A percentile compares a stretch with the other conserved stretches of the same genome.
Evolutionary conservation across 495 filamentous ascomycete genomes (phyloP).

Genomic region (Neurospora tetrasperma): DNA sequence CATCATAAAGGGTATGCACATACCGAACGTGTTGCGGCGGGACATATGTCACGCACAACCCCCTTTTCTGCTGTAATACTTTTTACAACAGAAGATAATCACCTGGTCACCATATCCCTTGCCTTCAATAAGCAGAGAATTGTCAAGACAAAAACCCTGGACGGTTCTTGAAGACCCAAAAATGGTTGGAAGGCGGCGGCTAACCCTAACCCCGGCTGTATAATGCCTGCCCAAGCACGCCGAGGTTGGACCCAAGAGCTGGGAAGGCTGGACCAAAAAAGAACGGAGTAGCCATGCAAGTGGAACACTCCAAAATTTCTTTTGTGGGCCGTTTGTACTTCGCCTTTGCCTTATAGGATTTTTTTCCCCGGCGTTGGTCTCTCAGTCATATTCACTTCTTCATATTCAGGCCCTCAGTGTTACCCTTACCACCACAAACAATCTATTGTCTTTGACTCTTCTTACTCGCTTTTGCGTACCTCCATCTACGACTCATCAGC

Average conservation of each 20-base stretch:
- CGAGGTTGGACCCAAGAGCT: background rate
- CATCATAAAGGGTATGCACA: background rate
- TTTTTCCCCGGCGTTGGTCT: background rate
- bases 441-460: background rate
- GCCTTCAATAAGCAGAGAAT: background rate
- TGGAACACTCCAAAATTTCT: conserved; percentile 1
- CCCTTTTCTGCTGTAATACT: background rate
- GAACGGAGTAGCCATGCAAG: background rate
- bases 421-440: background rate
- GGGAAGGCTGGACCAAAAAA: background rate
- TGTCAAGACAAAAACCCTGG: background rate
- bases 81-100: background rate
- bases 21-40: background rate
- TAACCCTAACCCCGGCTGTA: background rate
- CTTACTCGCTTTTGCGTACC: background rate
- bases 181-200: background rate
- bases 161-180: background rate
- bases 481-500: background rate
- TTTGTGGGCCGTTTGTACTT: background rate
- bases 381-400: background rate
- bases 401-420: background rate
- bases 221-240: background rate
- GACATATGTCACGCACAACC: background rate
- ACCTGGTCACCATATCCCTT: background rate
- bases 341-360: background rate